A percentile compares a stretch with the other conserved stretches of the same genome.
Conservation (phyloP, 1,284 basidiomycete genomes). For the Ceratobasidium sp. region DNA sequence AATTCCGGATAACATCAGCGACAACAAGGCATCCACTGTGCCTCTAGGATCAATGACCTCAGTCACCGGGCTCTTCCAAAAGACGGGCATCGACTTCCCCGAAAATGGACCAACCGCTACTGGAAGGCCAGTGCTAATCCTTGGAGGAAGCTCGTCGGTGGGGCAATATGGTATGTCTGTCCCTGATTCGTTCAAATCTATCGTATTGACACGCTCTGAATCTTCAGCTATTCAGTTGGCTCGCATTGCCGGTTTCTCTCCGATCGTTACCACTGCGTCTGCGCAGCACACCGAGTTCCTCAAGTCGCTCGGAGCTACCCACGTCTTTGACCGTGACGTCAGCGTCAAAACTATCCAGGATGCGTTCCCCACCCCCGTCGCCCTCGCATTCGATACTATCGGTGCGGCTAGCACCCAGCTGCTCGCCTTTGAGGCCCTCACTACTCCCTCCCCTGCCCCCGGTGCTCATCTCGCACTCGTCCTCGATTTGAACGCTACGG, state of each 20-base stretch:
- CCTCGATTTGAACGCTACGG: background rate
- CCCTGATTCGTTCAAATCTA: background rate
- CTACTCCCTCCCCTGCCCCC: background rate
- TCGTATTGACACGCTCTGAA: background rate
- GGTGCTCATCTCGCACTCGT: conserved; percentile 6
- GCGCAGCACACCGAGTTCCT: conserved; percentile 58
- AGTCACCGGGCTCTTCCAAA: conserved; percentile 35
- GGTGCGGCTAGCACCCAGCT: background rate
- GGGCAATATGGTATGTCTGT: conserved; percentile 28
- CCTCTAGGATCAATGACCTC: conserved; percentile 26
- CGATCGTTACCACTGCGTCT: conserved; percentile 59
- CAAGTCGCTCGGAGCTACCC: conserved; percentile 64
- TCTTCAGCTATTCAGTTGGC: conserved; percentile 46
- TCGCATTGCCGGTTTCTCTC: conserved; percentile 47
- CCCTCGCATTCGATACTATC: conserved; percentile 16
- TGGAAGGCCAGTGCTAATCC: conserved; percentile 32
- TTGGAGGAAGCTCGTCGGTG: conserved; percentile 43
- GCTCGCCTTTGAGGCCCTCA: conserved; percentile 9
- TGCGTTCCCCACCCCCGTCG: background rate
- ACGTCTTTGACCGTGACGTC: conserved; percentile 61
- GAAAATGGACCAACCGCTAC: background rate
- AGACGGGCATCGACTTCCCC: conserved; percentile 31
- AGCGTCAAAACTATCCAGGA: conserved; percentile 27
- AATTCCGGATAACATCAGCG: background rate
- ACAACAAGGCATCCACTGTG: conserved; percentile 21